Base-by-base conservation (phyloP, 2,329 filamentous ascomycete species). In the Hypoxylon sp. region DNA sequence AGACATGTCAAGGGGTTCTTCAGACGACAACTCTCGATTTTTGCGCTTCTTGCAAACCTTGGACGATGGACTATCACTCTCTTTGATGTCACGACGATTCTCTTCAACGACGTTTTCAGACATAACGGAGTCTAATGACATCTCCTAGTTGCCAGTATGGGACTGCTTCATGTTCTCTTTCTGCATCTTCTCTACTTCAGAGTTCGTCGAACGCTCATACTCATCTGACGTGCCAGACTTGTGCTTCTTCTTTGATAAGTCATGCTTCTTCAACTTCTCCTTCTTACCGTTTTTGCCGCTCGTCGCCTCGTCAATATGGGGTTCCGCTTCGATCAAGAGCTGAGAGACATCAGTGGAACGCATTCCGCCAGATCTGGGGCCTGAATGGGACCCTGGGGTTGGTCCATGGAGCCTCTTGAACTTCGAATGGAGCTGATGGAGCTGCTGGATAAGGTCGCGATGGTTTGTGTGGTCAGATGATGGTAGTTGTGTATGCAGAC, bases 401-500 rank as follows among this genome's bases (percentile, higher is more conserved):
- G 40, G 40, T 22, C 40, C 8, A n/a, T 44, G 40, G 5, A 44
- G 6, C 17, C 8, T n/a, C 17, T 22, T 44, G 40, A 44, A 44
- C 17, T 44, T 44, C 17, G 40, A 20, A 44, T 44, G 40, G 17
- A 44, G 40, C 17, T 11, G 17, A 44, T 44, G 40, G 17, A 44
- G 40, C 17, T 11, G 17, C 40, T 22, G n/a, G 8, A 44, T 20
- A 22, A 11, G n/a, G 17, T 44, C 40, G 40, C 40, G 40, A 44
- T 44, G 37, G n/a, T n/a, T 14, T 6, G 37, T 17, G 44, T 48
- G 22, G 7, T 50, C 17, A 33, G 60, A 14, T 10, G 69, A 71
- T 6, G 68, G 64, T 20, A 73, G 59, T 49, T 22, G 40, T 10
- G 31, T 54, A 37, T 71, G 72, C 6, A 72, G 44, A 8, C 20